Percentiles rank a stretch among this genome's conserved stretches.
Conservation (phyloP, 345 rosid genomes). For the Lepidium aucheri region DNA sequence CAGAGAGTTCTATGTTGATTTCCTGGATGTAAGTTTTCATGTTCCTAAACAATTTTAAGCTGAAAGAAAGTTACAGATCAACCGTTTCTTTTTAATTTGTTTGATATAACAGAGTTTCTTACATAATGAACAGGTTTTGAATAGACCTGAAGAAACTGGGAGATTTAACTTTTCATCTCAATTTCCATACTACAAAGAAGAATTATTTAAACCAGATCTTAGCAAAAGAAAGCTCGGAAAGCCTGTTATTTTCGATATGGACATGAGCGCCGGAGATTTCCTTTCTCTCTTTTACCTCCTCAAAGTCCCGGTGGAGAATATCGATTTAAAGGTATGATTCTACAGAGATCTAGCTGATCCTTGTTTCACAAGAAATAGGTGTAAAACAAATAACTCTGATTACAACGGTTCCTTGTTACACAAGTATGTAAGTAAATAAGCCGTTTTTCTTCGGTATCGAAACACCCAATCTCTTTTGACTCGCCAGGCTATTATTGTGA, state of each 20-base stretch:
- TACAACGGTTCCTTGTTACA: background rate
- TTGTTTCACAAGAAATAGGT: background rate
- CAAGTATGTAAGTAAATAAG: background rate
- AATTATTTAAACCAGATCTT: constrained; percentile 46
- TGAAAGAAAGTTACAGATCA: background rate
- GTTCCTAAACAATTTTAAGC: background rate
- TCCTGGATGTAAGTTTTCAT: constrained; percentile 65
- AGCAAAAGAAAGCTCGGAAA: constrained; percentile 46
- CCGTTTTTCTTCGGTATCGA: background rate
- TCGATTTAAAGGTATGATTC: constrained; percentile 56
- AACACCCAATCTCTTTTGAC: background rate
- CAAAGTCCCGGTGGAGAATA: constrained; percentile 61
- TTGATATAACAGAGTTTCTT: background rate
- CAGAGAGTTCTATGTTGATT: constrained; percentile 61
- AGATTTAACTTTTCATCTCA: constrained; percentile 65
- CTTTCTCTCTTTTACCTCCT: constrained; percentile 75
- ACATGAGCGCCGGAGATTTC: constrained; percentile 95
- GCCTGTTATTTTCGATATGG: constrained; percentile 86
- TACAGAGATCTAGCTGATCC: background rate
- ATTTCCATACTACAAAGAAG: constrained; percentile 67
- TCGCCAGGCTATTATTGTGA: constrained; percentile 67
- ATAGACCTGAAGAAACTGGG: constrained; percentile 48
- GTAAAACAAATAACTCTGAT: background rate
- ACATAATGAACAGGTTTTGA: constrained; percentile 48
- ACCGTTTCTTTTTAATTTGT: background rate